These are phyloP conservation scores for Exophiala alcalophila DNA, from an alignment of 2,329 filamentous ascomycete species.

Conservation along the genomic window DNA sequence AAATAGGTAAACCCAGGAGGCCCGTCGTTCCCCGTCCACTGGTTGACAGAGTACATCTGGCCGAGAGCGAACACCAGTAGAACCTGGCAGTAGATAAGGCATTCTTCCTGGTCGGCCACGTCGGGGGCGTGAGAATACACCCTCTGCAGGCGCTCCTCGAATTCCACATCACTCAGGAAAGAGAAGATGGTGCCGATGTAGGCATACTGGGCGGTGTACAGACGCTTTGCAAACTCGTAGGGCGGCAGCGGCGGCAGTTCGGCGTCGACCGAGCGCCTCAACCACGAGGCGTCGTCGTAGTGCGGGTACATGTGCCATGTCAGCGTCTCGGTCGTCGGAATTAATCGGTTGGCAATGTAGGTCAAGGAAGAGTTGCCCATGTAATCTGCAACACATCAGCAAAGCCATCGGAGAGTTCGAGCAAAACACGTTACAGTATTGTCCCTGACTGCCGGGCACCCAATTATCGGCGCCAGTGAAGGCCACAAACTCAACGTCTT, in stretches of 20 bases:
- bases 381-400: too few species aligned
- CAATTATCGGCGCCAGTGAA: conserved; percentile 37
- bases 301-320: too few species aligned
- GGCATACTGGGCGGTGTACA: conserved; percentile 52
- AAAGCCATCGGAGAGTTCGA: too few species aligned
- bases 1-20: conserved; percentile 57
- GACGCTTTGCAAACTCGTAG: conserved; percentile 48
- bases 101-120: conserved; percentile 44
- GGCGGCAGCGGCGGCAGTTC: conserved; percentile 51
- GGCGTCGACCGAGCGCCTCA: too few species aligned
- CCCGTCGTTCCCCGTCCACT: conserved; percentile 51
- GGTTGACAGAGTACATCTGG: conserved; percentile 56
- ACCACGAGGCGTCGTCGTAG: too few species aligned
- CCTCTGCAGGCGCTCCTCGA: conserved; percentile 45
- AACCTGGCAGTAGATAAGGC: conserved; percentile 51
- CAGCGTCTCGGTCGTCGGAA: too few species aligned
- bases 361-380: too few species aligned
- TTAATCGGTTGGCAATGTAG: too few species aligned
- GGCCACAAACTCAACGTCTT: conserved; percentile 34
- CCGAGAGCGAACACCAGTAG: conserved; percentile 55
- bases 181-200: conserved; percentile 59
- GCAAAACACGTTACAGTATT: too few species aligned
- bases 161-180: conserved; percentile 48
- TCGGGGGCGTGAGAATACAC: conserved; percentile 47
- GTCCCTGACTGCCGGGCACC: conserved; percentile 35